These are phyloP conservation scores for Claviceps capensis DNA, from an alignment of 2,329 filamentous ascomycete genomes.

Conservation along the genomic window DNA sequence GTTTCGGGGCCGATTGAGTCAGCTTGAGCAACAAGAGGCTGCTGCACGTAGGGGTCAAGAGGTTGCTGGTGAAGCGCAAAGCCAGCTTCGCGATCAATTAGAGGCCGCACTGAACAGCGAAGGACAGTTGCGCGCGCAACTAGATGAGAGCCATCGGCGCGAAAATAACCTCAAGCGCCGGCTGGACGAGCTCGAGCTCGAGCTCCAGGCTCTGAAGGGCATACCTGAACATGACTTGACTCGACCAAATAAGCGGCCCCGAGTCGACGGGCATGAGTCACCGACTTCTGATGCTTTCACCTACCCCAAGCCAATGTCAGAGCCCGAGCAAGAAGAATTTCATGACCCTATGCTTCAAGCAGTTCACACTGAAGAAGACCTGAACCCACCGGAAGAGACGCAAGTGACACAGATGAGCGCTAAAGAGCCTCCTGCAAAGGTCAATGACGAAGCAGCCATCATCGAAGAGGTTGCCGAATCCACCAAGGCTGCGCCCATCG, in stretches of 20 bases:
- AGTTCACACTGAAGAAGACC: neutral
- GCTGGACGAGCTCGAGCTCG: conserved; percentile 63
- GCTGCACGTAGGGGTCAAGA: conserved; percentile 48
- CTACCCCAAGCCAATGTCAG: neutral
- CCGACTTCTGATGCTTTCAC: neutral
- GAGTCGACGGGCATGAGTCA: conserved; percentile 3
- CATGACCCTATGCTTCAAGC: conserved; percentile 1
- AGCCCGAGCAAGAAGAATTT: conserved; percentile 1
- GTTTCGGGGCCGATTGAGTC: conserved; percentile 61
- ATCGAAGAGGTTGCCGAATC: neutral
- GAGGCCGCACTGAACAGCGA: conserved; percentile 28
- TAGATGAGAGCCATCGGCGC: conserved; percentile 64
- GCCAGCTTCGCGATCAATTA: conserved; percentile 42
- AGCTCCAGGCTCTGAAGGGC: conserved; percentile 25
- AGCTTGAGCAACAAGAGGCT: conserved; percentile 65
- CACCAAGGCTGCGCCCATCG: neutral
- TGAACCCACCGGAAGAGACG: neutral
- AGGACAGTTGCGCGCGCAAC: conserved; percentile 40
- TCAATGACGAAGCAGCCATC: neutral
- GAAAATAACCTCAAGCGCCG: conserved; percentile 73
- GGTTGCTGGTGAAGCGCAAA: conserved; percentile 40
- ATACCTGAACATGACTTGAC: conserved; percentile 7
- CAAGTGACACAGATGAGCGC: neutral
- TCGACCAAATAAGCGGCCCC: conserved; percentile 7
- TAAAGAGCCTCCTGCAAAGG: neutral